Evolutionary conservation across 345 rosid genomes (phyloP).

Genomic region (Dovyalis caffra): DNA sequence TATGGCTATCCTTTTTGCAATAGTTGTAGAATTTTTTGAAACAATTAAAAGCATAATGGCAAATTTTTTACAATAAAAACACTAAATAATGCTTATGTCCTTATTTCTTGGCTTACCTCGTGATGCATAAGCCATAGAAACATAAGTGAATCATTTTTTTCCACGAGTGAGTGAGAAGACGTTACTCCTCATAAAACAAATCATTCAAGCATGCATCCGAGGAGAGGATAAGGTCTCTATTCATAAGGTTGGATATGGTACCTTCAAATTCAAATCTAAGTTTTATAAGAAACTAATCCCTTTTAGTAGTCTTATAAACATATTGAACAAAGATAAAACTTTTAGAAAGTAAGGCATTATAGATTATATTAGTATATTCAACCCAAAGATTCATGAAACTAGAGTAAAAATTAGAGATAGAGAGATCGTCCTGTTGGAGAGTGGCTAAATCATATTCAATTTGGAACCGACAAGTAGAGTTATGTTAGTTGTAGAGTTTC

Average conservation of each 20-base stretch:
- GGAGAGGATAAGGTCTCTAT: no score
- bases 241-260: background rate
- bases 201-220: no score
- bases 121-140: constrained; percentile 7
- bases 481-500: no score
- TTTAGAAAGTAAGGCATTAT: background rate
- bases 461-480: background rate
- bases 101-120: background rate
- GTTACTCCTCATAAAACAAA: no score
- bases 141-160: no score
- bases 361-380: background rate
- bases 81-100: no score
- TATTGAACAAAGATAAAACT: background rate
- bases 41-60: background rate
- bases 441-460: background rate
- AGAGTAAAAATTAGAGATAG: no score
- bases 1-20: background rate
- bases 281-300: constrained; percentile 4
- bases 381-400: no score
- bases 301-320: background rate
- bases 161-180: no score
- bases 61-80: no score
- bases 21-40: background rate
- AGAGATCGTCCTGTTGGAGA: background rate
- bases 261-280: background rate